Evolutionary conservation across 2,329 filamentous ascomycete species (phyloP).

Genomic region (Phoma sp.): DNA sequence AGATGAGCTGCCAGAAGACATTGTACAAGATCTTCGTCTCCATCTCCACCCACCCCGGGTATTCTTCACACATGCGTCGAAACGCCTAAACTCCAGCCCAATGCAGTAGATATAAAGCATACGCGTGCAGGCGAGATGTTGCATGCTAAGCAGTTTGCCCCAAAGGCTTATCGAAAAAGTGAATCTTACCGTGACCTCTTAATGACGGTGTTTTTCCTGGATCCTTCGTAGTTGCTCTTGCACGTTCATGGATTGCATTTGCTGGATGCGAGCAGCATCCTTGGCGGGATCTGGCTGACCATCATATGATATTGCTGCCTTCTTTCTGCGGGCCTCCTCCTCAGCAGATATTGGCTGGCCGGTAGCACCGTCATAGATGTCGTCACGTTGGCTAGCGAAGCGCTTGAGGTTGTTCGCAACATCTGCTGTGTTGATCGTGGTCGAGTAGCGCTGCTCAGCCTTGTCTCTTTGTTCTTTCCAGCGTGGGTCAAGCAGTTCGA

Average conservation of each 20-base stretch:
- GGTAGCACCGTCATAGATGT: constrained; percentile 80
- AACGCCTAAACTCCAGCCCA: constrained; percentile 25
- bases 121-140: not conserved
- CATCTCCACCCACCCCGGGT: constrained; percentile 17
- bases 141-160: constrained; percentile 1
- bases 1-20: constrained; percentile 5
- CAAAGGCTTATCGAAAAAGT: not conserved
- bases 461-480: constrained; percentile 97
- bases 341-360: constrained; percentile 73
- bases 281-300: constrained; percentile 66
- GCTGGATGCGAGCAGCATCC: constrained; percentile 59
- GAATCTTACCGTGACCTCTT: constrained; percentile 1
- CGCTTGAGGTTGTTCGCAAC: constrained; percentile 95
- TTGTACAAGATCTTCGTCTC: constrained; percentile 6
- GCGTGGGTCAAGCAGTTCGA: constrained; percentile 89
- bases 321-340: constrained; percentile 80
- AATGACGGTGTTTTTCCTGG: constrained; percentile 60
- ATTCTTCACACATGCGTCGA: constrained; percentile 16
- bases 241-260: constrained; percentile 69
- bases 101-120: constrained; percentile 19
- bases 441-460: constrained; percentile 81
- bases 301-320: constrained; percentile 73
- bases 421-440: constrained; percentile 86
- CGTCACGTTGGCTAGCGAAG: constrained; percentile 85
- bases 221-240: constrained; percentile 83